A percentile compares a stretch with the other conserved stretches of the same genome.
phyloP scores from a whole-genome alignment of 345 rosid species.

The Aethionema arabicum region DNA sequence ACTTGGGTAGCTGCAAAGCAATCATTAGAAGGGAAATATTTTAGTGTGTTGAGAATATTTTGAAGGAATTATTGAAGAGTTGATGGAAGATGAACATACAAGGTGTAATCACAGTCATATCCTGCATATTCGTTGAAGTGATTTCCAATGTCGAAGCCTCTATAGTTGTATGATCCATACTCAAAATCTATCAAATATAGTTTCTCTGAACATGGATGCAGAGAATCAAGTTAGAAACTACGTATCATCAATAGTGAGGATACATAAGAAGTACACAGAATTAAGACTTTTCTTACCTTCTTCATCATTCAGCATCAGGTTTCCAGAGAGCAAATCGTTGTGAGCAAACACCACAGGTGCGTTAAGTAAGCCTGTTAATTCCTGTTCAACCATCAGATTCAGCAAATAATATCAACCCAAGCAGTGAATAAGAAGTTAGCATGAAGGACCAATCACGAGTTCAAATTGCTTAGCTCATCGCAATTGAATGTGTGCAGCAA shows the following conservation, averaged over 20 bases:
- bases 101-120: slow-evolving; percentile 87
- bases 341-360: slow-evolving; percentile 91
- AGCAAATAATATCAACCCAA: slow-evolving; percentile 19
- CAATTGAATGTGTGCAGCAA: neutral
- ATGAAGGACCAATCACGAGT: neutral
- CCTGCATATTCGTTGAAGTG: slow-evolving; percentile 96
- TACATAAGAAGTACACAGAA: slow-evolving; percentile 14
- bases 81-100: slow-evolving; percentile 49
- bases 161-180: slow-evolving; percentile 88
- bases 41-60: neutral
- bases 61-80: slow-evolving; percentile 15
- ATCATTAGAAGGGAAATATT: slow-evolving; percentile 26
- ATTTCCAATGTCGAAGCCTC: slow-evolving; percentile 94
- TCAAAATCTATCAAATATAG: slow-evolving; percentile 93
- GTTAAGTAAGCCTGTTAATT: slow-evolving; percentile 63
- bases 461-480: slow-evolving; percentile 5
- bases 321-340: slow-evolving; percentile 94
- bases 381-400: slow-evolving; percentile 65
- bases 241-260: slow-evolving; percentile 1
- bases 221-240: slow-evolving; percentile 20
- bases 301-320: slow-evolving; percentile 81
- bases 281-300: slow-evolving; percentile 49
- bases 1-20: slow-evolving; percentile 64
- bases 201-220: slow-evolving; percentile 49
- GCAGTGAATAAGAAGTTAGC: neutral